Evolutionary conservation across 2,329 filamentous ascomycete genomes (phyloP).

Genomic region (Apiospora phragmitis): DNA sequence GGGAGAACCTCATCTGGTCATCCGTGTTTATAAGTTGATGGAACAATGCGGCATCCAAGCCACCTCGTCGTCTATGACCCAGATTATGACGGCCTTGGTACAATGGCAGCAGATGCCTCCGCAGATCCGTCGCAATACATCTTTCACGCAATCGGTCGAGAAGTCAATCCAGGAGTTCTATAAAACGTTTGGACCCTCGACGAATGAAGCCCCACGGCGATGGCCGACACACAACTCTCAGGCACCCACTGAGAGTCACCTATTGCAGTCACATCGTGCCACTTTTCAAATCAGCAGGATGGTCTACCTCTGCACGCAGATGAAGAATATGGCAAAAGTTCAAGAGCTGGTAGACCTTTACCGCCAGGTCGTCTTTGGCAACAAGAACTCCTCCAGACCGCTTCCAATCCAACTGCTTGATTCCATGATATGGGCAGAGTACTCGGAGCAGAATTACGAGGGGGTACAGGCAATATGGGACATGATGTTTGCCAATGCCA

Average conservation of each 20-base stretch:
- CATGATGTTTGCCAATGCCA: constrained; percentile 55
- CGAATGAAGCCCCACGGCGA: neutral
- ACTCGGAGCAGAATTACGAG: constrained; percentile 56
- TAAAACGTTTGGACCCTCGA: constrained; percentile 8
- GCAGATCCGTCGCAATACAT: neutral
- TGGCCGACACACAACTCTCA: neutral
- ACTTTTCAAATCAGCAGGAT: constrained; percentile 40
- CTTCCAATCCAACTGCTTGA: constrained; percentile 58
- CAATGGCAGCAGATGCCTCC: constrained; percentile 34
- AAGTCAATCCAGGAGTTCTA: constrained; percentile 10
- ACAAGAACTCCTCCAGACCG: constrained; percentile 30
- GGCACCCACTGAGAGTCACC: neutral
- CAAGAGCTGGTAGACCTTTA: constrained; percentile 59
- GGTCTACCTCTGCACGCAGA: constrained; percentile 41
- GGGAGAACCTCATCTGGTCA: constrained; percentile 43
- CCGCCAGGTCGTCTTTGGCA: constrained; percentile 38
- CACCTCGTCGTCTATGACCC: constrained; percentile 44
- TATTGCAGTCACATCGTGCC: neutral
- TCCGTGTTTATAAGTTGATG: constrained; percentile 45
- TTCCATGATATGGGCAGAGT: constrained; percentile 68
- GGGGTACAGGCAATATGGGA: constrained; percentile 69
- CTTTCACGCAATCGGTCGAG: neutral
- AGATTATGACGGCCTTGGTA: constrained; percentile 42
- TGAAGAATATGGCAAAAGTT: constrained; percentile 53
- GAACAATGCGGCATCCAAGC: constrained; percentile 40